Evolutionary conservation across 805 yeast species (phyloP), one percentile per base, ranked within the genome.

Genomic region (Metschnikowia amazonensis): DNA sequence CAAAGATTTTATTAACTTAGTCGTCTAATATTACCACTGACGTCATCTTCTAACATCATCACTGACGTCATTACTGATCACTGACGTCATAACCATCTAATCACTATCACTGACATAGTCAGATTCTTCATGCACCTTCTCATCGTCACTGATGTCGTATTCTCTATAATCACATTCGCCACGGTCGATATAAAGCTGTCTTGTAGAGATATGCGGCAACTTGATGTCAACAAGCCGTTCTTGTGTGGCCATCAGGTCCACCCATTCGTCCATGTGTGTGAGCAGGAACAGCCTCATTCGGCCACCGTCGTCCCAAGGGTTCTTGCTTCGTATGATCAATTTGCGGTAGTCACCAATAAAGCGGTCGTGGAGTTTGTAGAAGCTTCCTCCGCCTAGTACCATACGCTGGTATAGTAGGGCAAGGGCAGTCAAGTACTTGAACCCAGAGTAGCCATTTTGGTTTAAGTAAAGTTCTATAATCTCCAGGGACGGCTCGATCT

Each of bases 351-450:
- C 97, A 6, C 67, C 64, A 16, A 78, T 65, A 47, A 76, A 72
- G 4, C 78, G 76, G 56, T 80, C 89, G 28, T 89, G 67, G 8
- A 69, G 51, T 27, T 49, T 41, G 60, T 78, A 82, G 36, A 51
- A 51, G 8, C 43, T 45, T 27, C 46, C 46, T 4, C 44, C 35
- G 25, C 21, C 25, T 2, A 82, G 76, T 3, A 76, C 72, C 45
- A 81, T 56, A 43, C 94, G 62, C 10, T 75, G 62, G 59, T 86
- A 90, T n/a, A 85, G 57, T 27, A 90, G 72, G 0, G 82, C 78
- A 45, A 92, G 60, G 1, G 86, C 84, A 1, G 85, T 79, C 40
- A 88, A 63, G 58, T 89, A 89, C 63, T 88, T 87, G 74, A 90
- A 90, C 51, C 65, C 65, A 24, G 61, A 55, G 47, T 55, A 63